Base-by-base conservation (phyloP, 441 rosid species). In the Breynia disticha region DNA sequence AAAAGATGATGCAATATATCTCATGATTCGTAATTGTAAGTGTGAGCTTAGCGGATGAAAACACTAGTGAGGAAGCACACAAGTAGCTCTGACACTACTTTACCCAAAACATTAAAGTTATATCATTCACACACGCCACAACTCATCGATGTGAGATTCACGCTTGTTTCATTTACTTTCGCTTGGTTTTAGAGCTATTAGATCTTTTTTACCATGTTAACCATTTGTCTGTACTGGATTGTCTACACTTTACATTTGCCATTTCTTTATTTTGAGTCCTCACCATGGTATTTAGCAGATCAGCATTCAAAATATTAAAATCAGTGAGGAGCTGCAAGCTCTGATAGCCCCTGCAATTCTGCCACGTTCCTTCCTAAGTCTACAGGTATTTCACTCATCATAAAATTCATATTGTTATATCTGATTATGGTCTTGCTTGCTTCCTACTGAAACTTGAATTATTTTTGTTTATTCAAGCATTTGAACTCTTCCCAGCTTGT, bases 321-420 rank as follows among this genome's bases (percentile, higher is more conserved):
- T 90, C 76, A 87, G 79, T 55, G 87, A 82, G 59, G 77, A 80
- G 67, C 60, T 87, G 68, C 96, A 87, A 79, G 78, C 87, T 67
- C 64, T 87, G 35, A 79, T 87, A 42, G 83, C 96, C 74, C 98
- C 96, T 49, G 98, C 98, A 3, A 32, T 91, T 52, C 73, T 85
- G 38, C 96, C 98, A 7, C 82, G 98, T 47, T 79, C 95, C 48
- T 83, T 80, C 62, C 54, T 85, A 55, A 90, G 75, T 72, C 75
- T 90, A 45, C 95, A 87, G 90, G 96, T 87, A 21, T 13, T 59
- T 47, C 46, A 46, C 43, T 24, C 19, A 47, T 43, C 24, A 19
- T 44, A 7, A 11, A 43, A 32, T 55, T 22, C 48, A 24, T 12
- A 44, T 51, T 22, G 50, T 55, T 8, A 9, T 65, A 15, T 43